phyloP scores from a whole-genome alignment of 192 early-diverging fungal species.

The Glomus cerebriforme region DNA sequence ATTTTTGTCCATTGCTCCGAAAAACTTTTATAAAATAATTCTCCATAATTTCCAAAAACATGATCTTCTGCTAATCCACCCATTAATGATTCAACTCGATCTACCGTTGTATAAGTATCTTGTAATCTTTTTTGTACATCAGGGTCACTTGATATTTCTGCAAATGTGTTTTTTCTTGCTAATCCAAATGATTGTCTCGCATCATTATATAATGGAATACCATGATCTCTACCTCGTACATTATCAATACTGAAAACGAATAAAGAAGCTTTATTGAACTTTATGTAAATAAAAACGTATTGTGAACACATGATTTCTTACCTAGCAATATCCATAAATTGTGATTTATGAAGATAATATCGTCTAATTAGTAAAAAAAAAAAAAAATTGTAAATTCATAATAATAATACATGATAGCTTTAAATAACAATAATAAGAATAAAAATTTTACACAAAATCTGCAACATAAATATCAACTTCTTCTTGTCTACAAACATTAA shows the following conservation, averaged over 20 bases:
- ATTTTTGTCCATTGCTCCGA: constrained; percentile 39
- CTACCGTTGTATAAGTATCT: constrained; percentile 11
- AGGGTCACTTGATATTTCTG: constrained; percentile 21
- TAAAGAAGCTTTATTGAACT: not conserved
- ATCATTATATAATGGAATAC: constrained; percentile 31
- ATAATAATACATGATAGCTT: not conserved
- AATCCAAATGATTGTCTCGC: not conserved
- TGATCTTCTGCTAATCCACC: constrained; percentile 28
- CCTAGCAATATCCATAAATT: not conserved
- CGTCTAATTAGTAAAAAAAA: not conserved
- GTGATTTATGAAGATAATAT: not conserved
- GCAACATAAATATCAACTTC: not conserved
- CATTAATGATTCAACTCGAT: constrained; percentile 20
- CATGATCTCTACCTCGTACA: not conserved
- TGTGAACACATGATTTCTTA: not conserved
- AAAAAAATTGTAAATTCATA: not conserved
- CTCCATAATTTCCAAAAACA: constrained; percentile 1
- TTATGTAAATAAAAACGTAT: not conserved
- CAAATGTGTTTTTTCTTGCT: not conserved
- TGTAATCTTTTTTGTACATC: constrained; percentile 2
- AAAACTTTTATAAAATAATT: not conserved
- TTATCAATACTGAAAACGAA: not conserved
- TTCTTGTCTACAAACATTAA: not conserved
- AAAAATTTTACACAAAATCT: not conserved
- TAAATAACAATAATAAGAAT: not conserved